Evolutionary conservation across 2,329 filamentous ascomycete genomes (phyloP), one percentile per base, ranked within the genome.

Genomic region (Ophiostoma australiae): DNA sequence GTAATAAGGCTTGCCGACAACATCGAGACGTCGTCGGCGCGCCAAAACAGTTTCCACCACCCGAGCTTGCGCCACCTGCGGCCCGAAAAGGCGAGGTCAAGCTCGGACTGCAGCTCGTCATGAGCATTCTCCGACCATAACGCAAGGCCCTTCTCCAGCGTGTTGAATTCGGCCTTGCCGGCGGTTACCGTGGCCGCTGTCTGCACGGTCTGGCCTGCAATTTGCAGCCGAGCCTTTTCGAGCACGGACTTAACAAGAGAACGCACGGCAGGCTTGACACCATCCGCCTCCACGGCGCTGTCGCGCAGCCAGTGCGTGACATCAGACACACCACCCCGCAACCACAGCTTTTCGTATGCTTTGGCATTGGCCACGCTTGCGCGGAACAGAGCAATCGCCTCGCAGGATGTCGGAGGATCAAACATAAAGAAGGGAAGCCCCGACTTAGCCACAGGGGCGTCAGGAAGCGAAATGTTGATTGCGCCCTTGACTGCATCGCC

Each of bases 21-120:
- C 85, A 94, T 91, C 2, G 89, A 88, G 13, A 97, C 92, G 76
- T 97, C 94, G 77, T 98, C 94, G 33, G 95, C 93, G 27, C 93
- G 89, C 93, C 93, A 97, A 78, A 97, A 93, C 0, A 98, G 85
- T 78, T 97, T 97, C 91, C 93, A 97, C 94, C 94, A 98, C 20
- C 89, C 86, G 4, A 97, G 83, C 73, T 91, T 90, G 35, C 88
- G 86, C 94, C 94, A 97, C 55, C 89, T 84, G 23, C 82, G 84
- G n/a, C 91, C 89, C 0, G 86, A 83, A 75, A 97, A 94, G 0
- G 92, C 93, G 65, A 87, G 81, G 74, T 94, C 90, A 1, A 97
- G 86, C 75, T 93, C 87, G 69, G 90, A 86, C 73, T 93, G 91
- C 8, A 98, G 85, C 79, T 98, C 94, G 0, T 88, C 85, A 77